These are phyloP conservation scores for Lobosporangium transversale DNA, from an alignment of 192 early-diverging fungal genomes.

Conservation along the genomic window DNA sequence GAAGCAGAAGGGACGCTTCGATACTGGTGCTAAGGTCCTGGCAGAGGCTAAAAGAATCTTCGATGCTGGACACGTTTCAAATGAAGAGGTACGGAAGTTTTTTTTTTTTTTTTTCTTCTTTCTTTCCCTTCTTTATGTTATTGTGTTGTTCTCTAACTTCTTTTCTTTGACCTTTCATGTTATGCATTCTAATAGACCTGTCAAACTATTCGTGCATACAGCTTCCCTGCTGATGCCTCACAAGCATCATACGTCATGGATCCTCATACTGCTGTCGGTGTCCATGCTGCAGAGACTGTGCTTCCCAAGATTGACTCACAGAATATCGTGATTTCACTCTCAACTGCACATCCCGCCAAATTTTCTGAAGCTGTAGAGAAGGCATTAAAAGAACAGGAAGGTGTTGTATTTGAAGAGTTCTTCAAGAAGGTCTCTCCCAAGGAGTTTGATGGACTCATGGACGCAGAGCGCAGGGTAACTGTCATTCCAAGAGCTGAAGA, in stretches of 20 bases:
- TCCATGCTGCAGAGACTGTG: constrained; percentile 78
- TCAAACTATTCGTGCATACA: constrained; percentile 77
- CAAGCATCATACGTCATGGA: constrained; percentile 83
- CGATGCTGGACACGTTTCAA: constrained; percentile 76
- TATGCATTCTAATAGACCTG: constrained; percentile 62
- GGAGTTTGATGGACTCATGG: constrained; percentile 75
- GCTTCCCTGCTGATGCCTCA: constrained; percentile 58
- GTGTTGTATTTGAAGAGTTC: constrained; percentile 65
- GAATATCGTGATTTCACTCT: constrained; percentile 68
- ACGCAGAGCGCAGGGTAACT: constrained; percentile 73
- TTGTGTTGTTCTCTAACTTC: too few species aligned
- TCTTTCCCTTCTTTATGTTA: not conserved
- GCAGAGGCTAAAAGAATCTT: constrained; percentile 76
- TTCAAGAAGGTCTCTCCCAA: constrained; percentile 69
- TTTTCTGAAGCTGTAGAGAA: constrained; percentile 91
- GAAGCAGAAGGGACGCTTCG: constrained; percentile 75
- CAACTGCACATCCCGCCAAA: constrained; percentile 96
- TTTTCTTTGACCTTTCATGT: not conserved
- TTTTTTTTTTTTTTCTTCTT: too few species aligned
- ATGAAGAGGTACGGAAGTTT: constrained; percentile 68
- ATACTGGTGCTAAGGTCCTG: constrained; percentile 69
- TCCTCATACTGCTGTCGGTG: constrained; percentile 97
- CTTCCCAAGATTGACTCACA: constrained; percentile 19
- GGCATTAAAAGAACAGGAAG: constrained; percentile 66
- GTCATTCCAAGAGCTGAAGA: constrained; percentile 60